Base-by-base conservation (phyloP, 192 early-diverging fungal species). In the Mortierella alpina region DNA sequence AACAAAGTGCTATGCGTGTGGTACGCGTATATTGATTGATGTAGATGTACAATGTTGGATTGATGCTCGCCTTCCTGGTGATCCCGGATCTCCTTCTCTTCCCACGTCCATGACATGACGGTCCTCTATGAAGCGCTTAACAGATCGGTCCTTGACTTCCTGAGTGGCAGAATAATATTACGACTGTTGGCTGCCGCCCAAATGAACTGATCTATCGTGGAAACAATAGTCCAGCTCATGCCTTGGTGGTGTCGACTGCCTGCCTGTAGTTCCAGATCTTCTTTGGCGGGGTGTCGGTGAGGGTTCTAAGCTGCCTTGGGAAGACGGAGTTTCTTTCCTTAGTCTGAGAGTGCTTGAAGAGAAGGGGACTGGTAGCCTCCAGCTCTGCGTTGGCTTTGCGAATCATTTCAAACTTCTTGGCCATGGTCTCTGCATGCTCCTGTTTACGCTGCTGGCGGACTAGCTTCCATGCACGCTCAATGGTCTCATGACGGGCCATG, bases 231-330 rank as follows among this genome's bases (percentile, higher is more conserved):
- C 31, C 17, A 12, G 49, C 15, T 79, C 58, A 79, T 79, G 75
- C 75, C 59, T 79, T 79, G 22, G 66, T 22, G 15, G 65, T 20
- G 54, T 40, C 49, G 58, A 58, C 44, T 45, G 69, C 45, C 47
- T 86, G 86, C 20, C 80, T 66, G 71, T 92, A 91, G 76, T 94
- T 87, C 93, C 93, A 94, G 66, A 90, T 89, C 70, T 85, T 79
- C 47, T 84, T 85, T 15, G 91, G 82, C 12, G 93, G 92, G 7
- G 93, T 94, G 68, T 93, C 93, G 4, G 92, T 93, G 40, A 92
- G 88, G 61, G 91, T 91, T 53, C 90, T 91, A 85, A 93, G 88
- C 77, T 92, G 88, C 12, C 89, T 85, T 15, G 92, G 93, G 75
- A 93, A 94, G 10, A 88, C 87, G 14, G 83, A 72, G 44, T 88